A percentile compares a stretch with the other conserved stretches of the same genome.
Conservation (phyloP, 2,329 filamentous ascomycete species). For the Claviceps pazoutovae region DNA sequence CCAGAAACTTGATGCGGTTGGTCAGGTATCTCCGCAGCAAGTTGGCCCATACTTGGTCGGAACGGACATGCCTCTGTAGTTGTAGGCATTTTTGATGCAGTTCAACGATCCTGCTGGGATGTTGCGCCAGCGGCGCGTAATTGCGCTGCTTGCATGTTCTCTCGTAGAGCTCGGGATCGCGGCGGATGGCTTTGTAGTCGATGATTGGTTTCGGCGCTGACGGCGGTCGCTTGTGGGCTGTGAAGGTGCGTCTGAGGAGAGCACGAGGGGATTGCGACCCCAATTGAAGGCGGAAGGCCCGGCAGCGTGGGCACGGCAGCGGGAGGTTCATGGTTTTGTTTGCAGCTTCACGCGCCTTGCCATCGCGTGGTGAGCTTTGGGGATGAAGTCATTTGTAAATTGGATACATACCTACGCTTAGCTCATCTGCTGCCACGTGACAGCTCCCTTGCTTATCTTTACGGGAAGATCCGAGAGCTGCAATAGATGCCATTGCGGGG, state of each 20-base stretch:
- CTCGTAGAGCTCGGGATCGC: slow-evolving; percentile 67
- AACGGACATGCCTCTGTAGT: slow-evolving; percentile 46
- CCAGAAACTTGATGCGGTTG: slow-evolving; percentile 26
- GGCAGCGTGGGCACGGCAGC: slow-evolving; percentile 14
- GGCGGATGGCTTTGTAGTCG: slow-evolving; percentile 81
- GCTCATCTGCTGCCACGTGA: too few species aligned
- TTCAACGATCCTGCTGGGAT: slow-evolving; percentile 41
- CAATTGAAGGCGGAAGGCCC: neutral
- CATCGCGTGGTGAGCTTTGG: too few species aligned
- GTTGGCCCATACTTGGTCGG: slow-evolving; percentile 54
- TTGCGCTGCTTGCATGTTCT: slow-evolving; percentile 78
- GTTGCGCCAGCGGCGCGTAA: slow-evolving; percentile 45
- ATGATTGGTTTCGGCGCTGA: slow-evolving; percentile 66
- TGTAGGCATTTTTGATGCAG: slow-evolving; percentile 44
- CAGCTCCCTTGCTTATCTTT: too few species aligned
- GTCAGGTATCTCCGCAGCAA: slow-evolving; percentile 40
- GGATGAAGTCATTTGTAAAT: too few species aligned
- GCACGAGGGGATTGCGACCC: neutral
- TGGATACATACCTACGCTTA: too few species aligned
- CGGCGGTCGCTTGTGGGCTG: slow-evolving; percentile 38
- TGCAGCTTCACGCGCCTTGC: too few species aligned
- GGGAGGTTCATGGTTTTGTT: slow-evolving; percentile 16
- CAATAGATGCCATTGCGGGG: too few species aligned
- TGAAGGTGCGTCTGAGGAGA: slow-evolving; percentile 10
- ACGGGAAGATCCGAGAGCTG: too few species aligned